These are phyloP conservation scores for Galeopsis tetrahit DNA, from an alignment of 257 asterid genomes.

Conservation along the genomic window DNA sequence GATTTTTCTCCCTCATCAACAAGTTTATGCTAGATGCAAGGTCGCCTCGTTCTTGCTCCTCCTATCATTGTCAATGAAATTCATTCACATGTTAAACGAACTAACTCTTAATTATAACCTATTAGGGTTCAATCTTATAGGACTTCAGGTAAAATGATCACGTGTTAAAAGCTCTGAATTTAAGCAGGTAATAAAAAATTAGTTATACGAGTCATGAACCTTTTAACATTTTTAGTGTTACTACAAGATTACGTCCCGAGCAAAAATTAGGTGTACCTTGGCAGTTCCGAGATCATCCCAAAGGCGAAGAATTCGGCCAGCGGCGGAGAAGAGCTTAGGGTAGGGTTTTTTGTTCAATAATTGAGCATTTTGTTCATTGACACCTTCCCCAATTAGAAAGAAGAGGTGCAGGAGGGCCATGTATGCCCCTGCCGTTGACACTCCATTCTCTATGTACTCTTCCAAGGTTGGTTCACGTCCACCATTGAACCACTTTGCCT, in stretches of 20 bases:
- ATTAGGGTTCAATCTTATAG: too few relatives aligned
- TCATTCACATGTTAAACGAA: background rate
- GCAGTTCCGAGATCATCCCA: conserved; percentile 79
- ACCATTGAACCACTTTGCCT: conserved; percentile 64
- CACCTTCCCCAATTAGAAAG: conserved; percentile 74
- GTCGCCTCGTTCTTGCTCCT: conserved; percentile 78
- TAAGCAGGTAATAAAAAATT: too few relatives aligned
- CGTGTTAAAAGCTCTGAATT: too few relatives aligned
- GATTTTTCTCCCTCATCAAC: conserved; percentile 54
- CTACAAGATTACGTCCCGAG: too few relatives aligned
- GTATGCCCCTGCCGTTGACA: conserved; percentile 70
- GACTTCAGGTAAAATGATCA: too few relatives aligned
- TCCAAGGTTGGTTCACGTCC: conserved; percentile 57
- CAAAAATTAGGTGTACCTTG: conserved; percentile 44
- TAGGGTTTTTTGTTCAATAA: conserved; percentile 51
- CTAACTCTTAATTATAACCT: too few relatives aligned
- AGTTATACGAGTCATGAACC: too few relatives aligned
- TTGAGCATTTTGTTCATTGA: conserved; percentile 40
- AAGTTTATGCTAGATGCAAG: conserved; percentile 62
- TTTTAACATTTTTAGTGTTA: too few relatives aligned
- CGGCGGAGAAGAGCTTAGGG: conserved; percentile 60
- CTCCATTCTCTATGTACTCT: conserved; percentile 70
- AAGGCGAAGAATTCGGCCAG: conserved; percentile 73
- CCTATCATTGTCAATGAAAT: conserved; percentile 38
- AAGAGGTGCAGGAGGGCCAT: conserved; percentile 73